Percentiles rank a stretch among this genome's conserved stretches.
These are phyloP conservation scores for Penicillium lividum DNA, from an alignment of 495 filamentous ascomycete genomes.

Conservation along the genomic window DNA sequence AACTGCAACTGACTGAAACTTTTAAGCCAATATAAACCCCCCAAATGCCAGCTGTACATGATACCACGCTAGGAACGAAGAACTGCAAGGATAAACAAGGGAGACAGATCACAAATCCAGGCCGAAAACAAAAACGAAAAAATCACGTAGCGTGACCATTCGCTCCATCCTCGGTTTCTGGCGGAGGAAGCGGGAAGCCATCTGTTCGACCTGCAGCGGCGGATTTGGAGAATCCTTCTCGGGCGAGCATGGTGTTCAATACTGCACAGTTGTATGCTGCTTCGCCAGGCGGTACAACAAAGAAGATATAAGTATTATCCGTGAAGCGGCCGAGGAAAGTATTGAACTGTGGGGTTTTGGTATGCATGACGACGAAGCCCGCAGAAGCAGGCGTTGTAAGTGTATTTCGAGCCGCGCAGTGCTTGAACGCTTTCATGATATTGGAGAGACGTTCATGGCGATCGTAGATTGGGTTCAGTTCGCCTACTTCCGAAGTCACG, in stretches of 20 bases:
- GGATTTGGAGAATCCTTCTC: slow-evolving; percentile 68
- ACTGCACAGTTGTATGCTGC: slow-evolving; percentile 84
- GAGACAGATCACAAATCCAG: neutral
- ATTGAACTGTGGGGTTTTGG: slow-evolving; percentile 74
- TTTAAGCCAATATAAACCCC: slow-evolving; percentile 17
- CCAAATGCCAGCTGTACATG: slow-evolving; percentile 23
- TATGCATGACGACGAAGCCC: slow-evolving; percentile 65
- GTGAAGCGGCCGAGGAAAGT: slow-evolving; percentile 92
- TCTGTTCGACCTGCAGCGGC: slow-evolving; percentile 41
- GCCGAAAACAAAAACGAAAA: neutral
- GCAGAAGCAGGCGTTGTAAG: slow-evolving; percentile 52
- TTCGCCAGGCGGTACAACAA: slow-evolving; percentile 85
- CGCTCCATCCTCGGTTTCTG: slow-evolving; percentile 34
- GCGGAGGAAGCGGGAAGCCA: slow-evolving; percentile 45
- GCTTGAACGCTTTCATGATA: slow-evolving; percentile 97
- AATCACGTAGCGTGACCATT: slow-evolving; percentile 13
- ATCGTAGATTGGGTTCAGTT: slow-evolving; percentile 82
- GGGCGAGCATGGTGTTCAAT: slow-evolving; percentile 82
- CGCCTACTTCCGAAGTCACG: slow-evolving; percentile 71
- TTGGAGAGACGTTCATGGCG: slow-evolving; percentile 93
- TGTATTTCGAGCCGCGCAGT: slow-evolving; percentile 64
- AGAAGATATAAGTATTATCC: slow-evolving; percentile 93
- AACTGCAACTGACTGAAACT: neutral
- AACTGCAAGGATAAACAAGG: neutral
- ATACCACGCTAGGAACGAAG: slow-evolving; percentile 19